Base-by-base conservation (phyloP, 805 yeast species). In the Candida silvicultrix region DNA sequence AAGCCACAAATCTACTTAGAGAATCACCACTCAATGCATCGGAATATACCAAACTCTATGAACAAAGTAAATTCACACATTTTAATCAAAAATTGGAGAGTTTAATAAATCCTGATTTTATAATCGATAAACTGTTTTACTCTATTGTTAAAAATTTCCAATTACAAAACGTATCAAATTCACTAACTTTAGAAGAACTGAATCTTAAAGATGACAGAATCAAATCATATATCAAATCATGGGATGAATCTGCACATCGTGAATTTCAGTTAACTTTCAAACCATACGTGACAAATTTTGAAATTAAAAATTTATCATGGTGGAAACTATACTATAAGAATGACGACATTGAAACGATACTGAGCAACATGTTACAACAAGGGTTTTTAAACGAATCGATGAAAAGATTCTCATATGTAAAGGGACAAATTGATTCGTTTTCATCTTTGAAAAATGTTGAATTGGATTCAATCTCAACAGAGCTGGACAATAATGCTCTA, bases 301-400 rank as follows among this genome's bases (percentile, higher is more conserved):
- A 59, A 18, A 48, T 48, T 15, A 52, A 48, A 8, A 60, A 64
- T 18, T 48, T 65, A 10, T 52, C 65, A 4, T 53, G 67, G 54
- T 59, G 63, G 63, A 64, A 56, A 50, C 43, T 66, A 15, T 65
- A 65, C 50, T 50, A 58, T 11, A 56, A 59, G 37, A 60, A 60
- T 20, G 68, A 65, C 47, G 62, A 57, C 38, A 48, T 64, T 18
- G 59, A 58, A 38, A 51, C 51, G 39, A 52, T 57, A 18, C 39
- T 66, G 2, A 52, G 57, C 16, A 54, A 56, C 32, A 53, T 64
- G 60, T 47, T 64, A 12, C 50, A 58, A 21, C 44, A 53, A 2
- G 59, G 58, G 1, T 43, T 58, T 6, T 42, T 64, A 42, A 52
- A 56, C 18, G 56, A 57, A 20, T 58, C 66, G 32, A 41, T 56